A percentile compares a stretch with the other conserved stretches of the same genome.
These are phyloP conservation scores for Termitomyces sp. DNA, from an alignment of 768 basidiomycete genomes.

Conservation along the genomic window DNA sequence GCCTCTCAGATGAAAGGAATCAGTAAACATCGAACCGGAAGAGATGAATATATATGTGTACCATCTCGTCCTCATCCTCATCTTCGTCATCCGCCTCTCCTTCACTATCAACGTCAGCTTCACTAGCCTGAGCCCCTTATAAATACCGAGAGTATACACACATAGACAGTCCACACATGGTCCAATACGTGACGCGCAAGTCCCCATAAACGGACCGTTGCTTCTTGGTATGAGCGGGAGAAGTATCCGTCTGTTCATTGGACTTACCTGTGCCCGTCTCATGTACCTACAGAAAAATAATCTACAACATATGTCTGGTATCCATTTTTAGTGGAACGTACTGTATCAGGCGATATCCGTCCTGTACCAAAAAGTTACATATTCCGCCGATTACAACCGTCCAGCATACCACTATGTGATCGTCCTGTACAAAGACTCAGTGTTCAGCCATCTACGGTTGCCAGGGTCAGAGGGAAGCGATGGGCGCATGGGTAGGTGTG, in stretches of 20 bases:
- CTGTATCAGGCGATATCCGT: slow-evolving; percentile 31
- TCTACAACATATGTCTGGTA: background rate
- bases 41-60: background rate
- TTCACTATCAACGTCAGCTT: background rate
- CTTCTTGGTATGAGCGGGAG: slow-evolving; percentile 41
- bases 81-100: background rate
- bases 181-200: slow-evolving; percentile 26
- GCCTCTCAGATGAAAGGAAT: background rate
- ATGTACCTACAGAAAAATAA: slow-evolving; percentile 26
- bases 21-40: background rate
- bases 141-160: slow-evolving; percentile 11
- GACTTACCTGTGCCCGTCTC: slow-evolving; percentile 51
- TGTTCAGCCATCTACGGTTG: slow-evolving; percentile 1
- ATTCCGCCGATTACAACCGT: slow-evolving; percentile 11
- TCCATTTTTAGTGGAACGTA: slow-evolving; percentile 21
- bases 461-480: slow-evolving; percentile 7
- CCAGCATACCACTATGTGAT: slow-evolving; percentile 7
- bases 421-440: slow-evolving; percentile 13
- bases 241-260: slow-evolving; percentile 44
- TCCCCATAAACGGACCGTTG: slow-evolving; percentile 23
- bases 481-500: slow-evolving; percentile 10
- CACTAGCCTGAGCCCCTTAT: background rate
- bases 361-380: slow-evolving; percentile 18
- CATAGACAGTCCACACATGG: slow-evolving; percentile 34
- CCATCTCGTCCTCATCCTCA: background rate